phyloP scores from a whole-genome alignment of 805 yeast genomes.

The Candida berthetii region DNA sequence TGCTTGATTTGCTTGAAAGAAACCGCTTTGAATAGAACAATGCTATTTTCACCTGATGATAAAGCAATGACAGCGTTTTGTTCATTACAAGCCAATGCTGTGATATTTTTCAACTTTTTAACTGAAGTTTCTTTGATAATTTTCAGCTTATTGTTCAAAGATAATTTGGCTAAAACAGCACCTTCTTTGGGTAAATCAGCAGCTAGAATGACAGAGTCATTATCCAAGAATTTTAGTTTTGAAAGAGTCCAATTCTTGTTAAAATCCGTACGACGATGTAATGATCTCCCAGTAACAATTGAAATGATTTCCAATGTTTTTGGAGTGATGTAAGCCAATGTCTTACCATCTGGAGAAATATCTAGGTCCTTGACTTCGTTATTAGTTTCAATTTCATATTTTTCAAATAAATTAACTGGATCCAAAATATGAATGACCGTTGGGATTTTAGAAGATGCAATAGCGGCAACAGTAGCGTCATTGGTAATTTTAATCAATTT shows the following conservation, averaged over 20 bases:
- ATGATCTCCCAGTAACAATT: conserved; percentile 32
- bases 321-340: conserved; percentile 58
- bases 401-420: conserved; percentile 48
- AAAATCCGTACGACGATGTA: conserved; percentile 26
- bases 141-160: conserved; percentile 12
- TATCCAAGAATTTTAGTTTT: conserved; percentile 27
- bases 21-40: conserved; percentile 36
- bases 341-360: conserved; percentile 66
- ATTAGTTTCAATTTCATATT: conserved; percentile 51
- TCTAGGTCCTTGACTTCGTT: conserved; percentile 58
- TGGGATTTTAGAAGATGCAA: conserved; percentile 66
- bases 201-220: conserved; percentile 13
- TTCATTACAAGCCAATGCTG: conserved; percentile 41
- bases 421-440: conserved; percentile 62
- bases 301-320: conserved; percentile 40
- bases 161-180: conserved; percentile 8
- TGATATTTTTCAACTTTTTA: conserved; percentile 26
- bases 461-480: conserved; percentile 58
- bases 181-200: conserved; percentile 9
- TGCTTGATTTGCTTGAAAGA: conserved; percentile 48
- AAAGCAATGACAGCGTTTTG: conserved; percentile 31
- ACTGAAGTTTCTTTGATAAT: conserved; percentile 11
- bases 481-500: conserved; percentile 55
- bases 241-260: conserved; percentile 22
- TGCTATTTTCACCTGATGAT: conserved; percentile 52